These are phyloP conservation scores for Coemansia sp. DNA, from an alignment of 371 early-diverging fungal genomes.

Conservation along the genomic window DNA sequence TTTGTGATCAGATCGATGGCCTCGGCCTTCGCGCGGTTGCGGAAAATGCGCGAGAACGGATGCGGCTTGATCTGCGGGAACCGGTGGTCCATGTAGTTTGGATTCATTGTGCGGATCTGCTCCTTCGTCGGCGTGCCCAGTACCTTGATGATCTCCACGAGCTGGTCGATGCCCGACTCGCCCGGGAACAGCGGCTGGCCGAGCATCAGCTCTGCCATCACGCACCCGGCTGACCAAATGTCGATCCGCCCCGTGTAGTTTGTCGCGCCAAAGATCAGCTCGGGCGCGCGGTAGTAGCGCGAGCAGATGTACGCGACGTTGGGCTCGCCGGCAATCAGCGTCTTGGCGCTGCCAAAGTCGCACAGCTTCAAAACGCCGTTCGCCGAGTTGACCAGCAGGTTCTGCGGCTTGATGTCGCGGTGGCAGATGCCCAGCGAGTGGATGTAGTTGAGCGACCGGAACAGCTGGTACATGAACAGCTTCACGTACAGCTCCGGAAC, in stretches of 20 bases:
- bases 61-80: slow-evolving; percentile 97
- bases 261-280: slow-evolving; percentile 96
- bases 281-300: slow-evolving; percentile 98
- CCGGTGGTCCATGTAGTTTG: slow-evolving; percentile 95
- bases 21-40: slow-evolving; percentile 78
- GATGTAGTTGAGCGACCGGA: slow-evolving; percentile 93
- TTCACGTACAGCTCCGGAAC: slow-evolving; percentile 93
- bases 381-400: slow-evolving; percentile 89
- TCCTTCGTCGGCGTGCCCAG: slow-evolving; percentile 98
- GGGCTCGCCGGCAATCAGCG: slow-evolving; percentile 88
- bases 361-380: slow-evolving; percentile 95
- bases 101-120: slow-evolving; percentile 93
- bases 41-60: slow-evolving; percentile 82
- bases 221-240: slow-evolving; percentile 99
- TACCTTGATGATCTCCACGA: slow-evolving; percentile 99
- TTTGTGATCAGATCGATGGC: slow-evolving; percentile 86
- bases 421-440: slow-evolving; percentile 96
- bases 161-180: slow-evolving; percentile 98
- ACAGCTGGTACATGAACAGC: slow-evolving; percentile 96
- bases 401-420: slow-evolving; percentile 99
- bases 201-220: slow-evolving; percentile 98
- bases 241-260: slow-evolving; percentile 94
- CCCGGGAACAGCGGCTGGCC: slow-evolving; percentile 98
- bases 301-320: slow-evolving; percentile 99
- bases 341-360: slow-evolving; percentile 99